Base-by-base conservation (phyloP, 257 asterid genomes). In the Nicotiana benthamiana region DNA sequence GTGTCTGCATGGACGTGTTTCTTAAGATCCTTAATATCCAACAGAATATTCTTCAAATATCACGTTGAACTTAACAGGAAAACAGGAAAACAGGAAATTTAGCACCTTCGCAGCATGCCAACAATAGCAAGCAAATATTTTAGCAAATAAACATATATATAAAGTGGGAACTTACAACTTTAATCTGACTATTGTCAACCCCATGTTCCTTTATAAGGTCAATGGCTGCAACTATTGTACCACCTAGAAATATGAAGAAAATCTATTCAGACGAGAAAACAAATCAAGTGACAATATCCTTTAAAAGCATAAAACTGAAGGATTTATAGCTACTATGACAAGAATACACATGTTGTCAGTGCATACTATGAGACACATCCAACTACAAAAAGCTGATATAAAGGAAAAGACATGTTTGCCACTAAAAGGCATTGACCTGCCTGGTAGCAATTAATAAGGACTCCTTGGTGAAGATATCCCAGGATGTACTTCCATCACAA, bases 201-300 rank as follows among this genome's bases (percentile, higher is more conserved):
- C 97, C 99, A 36, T 97, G 90, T 28, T 90, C 90, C 90, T 94
- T 96, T 64, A 96, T 86, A 84, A 94, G 89, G 78, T 92, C 89
- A 80, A 96, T 85, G 32, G 97, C 99, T 3, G 97, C 97, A 81
- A 93, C 94, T 15, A 94, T 85, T 30, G 99, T 94, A 82, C 98
- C 98, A 70, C 99, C 99, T 95, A 80, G 40, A 28, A 30, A 82
- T 75, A 70, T 51, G 34, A 20, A 30, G 24, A 59, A 24, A 83
- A 68, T 26, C 61, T 17, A 48, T 24, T 48, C 43, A 48, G 43
- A 48, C 26, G 1, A 24, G 22, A 74, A 48, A 48, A 72, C 9
- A 48, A 72, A 74, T 26, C 9, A 2, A 36, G 61, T 16, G 43
- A 72, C 5, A 48, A 1, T 4, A 11, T 26, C 52, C 79, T 74